Conservation (phyloP, 306 rosid species). For the barrel medic (Medicago truncatula) region MtrunA17r5.0-ANR NC_053049.1:46433501-46434000, state of each 20-base stretch:
- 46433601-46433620: slow-evolving; percentile 72
- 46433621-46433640: slow-evolving; percentile 87
- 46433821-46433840: slow-evolving; percentile 19
- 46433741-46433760: slow-evolving; percentile 15
- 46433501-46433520: slow-evolving; percentile 7
- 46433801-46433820: slow-evolving; percentile 18
- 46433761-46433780: slow-evolving; percentile 15
- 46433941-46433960: slow-evolving; percentile 12
- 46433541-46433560: slow-evolving; percentile 59
- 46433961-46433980: slow-evolving; percentile 7
- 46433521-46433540: slow-evolving; percentile 17
- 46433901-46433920: slow-evolving; percentile 12
- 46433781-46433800: slow-evolving; percentile 20
- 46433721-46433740: slow-evolving; percentile 7
- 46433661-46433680: slow-evolving; percentile 78
- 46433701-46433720: slow-evolving; percentile 42
- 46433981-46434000: slow-evolving; percentile 25
- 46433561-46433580: slow-evolving; percentile 77
- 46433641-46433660: slow-evolving; percentile 98
- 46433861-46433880: slow-evolving; percentile 26
- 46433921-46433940: neutral
- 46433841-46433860: neutral
- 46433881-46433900: slow-evolving; percentile 16
- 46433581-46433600: slow-evolving; percentile 81
- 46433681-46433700: slow-evolving; percentile 82